phyloP scores from a whole-genome alignment of 2,329 filamentous ascomycete species.

The Colletotrichum sp. region DNA sequence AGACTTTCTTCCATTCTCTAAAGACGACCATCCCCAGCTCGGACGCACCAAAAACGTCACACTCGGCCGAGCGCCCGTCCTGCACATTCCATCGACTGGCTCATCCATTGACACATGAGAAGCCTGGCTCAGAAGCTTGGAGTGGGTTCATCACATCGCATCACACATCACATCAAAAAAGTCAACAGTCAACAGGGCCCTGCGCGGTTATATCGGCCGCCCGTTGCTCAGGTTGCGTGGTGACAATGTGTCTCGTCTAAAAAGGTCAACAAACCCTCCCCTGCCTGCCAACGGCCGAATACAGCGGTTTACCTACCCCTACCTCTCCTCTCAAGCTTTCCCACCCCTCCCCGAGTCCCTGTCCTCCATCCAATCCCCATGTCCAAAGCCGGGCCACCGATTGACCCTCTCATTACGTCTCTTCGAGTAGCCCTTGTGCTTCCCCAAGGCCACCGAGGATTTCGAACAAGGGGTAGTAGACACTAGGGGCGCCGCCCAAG shows the following conservation, averaged over 20 bases:
- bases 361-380: background rate
- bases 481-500: background rate
- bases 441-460: background rate
- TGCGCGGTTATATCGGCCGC: background rate
- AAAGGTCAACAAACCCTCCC: constrained; percentile 11
- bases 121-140: background rate
- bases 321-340: constrained; percentile 7
- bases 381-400: background rate
- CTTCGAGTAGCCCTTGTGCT: background rate
- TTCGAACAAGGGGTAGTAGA: background rate
- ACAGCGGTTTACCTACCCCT: constrained; percentile 4
- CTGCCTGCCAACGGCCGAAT: background rate
- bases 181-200: background rate
- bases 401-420: constrained; percentile 5
- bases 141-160: background rate
- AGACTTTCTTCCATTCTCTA: background rate
- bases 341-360: background rate
- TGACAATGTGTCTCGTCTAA: constrained; percentile 20
- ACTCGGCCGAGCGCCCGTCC: background rate
- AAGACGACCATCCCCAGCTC: background rate
- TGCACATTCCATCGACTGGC: background rate
- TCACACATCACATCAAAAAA: background rate
- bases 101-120: background rate
- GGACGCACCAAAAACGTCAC: background rate
- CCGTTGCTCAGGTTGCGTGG: constrained; percentile 3